Evolutionary conservation across 495 filamentous ascomycete species (phyloP).

Genomic region (Clohesyomyces aquaticus): DNA sequence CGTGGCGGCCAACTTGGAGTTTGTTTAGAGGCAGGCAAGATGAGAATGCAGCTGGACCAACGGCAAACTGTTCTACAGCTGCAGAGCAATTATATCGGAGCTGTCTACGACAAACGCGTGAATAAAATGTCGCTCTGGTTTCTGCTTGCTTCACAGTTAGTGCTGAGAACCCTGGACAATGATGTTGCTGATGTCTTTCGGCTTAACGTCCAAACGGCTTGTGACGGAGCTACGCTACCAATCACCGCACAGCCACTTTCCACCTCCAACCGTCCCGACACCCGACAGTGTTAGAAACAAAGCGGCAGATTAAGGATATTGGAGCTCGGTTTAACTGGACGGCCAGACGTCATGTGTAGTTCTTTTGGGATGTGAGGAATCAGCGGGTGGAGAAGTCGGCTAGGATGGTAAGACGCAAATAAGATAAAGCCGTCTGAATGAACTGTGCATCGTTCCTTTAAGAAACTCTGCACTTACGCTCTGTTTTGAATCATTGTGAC

Average conservation of each 20-base stretch:
- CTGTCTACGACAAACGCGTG: no score
- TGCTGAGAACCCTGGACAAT: neutral
- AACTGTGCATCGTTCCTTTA: neutral
- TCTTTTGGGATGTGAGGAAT: neutral
- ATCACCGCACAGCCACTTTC: no score
- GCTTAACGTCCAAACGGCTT: no score
- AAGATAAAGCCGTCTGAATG: constrained; percentile 1
- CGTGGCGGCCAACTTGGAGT: no score
- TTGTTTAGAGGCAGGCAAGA: no score
- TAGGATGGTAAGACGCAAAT: constrained; percentile 15
- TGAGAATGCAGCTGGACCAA: no score
- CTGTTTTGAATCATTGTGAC: neutral
- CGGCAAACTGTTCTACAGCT: no score
- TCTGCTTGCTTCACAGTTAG: neutral
- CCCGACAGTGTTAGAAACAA: neutral
- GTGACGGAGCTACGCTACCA: neutral
- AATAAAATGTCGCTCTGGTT: neutral
- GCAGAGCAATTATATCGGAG: no score
- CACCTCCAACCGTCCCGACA: neutral
- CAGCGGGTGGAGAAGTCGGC: neutral
- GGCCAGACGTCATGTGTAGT: neutral
- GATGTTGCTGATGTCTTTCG: no score
- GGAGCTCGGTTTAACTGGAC: neutral
- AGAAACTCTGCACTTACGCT: no score
- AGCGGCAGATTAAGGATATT: no score